Evolutionary conservation across 2,329 filamentous ascomycete species (phyloP), one percentile per base, ranked within the genome.

Genomic region (Endoconidiophora laricicola): DNA sequence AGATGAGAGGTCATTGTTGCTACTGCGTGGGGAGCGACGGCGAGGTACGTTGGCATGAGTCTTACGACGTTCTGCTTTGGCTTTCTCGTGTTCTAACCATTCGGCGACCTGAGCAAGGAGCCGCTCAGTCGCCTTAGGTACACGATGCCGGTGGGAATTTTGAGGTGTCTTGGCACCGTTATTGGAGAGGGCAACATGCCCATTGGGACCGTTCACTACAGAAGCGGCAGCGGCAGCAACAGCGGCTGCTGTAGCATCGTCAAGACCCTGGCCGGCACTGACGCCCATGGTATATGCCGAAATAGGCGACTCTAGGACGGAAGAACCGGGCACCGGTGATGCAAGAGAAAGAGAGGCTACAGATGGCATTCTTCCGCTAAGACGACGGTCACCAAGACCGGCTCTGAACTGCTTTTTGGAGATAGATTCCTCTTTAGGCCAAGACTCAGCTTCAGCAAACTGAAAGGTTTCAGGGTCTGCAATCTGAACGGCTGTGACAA

Each of bases 51-150:
- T 56, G 38, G 61, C 60, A 62, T 68, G 58, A 62, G 65, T 69
- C 57, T 60, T 71, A 59, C 72, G 77, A 46, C 71, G 70, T 7
- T 70, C 64, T 38, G 73, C 72, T 57, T 78, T 78, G 29, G 70
- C 66, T 60, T 81, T 83, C 65, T 95, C 87, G 46, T 81, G 76
- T 57, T 88, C 78, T 38, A 95, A 67, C 90, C 90, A 96, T 56
- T 85, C 78, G 23, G 76, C 73, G 12, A 95, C 79, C 60, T 93
- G 85, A 18, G 79, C 72, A 24, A 91, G 65, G 6, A 93, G 64
- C 55, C 71, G 74, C 56, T 79, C 69, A 48, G 69, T 69, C 23
- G 41, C 44, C 43, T 49, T 53, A 38, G 51, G 46, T 5, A 49
- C 46, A 20, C 51, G 42, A 26, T 48, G 47, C 9, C 46, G 46